These are phyloP conservation scores for Podospora pseudopauciseta DNA, from an alignment of 495 filamentous ascomycete genomes.

Conservation along the genomic window DNA sequence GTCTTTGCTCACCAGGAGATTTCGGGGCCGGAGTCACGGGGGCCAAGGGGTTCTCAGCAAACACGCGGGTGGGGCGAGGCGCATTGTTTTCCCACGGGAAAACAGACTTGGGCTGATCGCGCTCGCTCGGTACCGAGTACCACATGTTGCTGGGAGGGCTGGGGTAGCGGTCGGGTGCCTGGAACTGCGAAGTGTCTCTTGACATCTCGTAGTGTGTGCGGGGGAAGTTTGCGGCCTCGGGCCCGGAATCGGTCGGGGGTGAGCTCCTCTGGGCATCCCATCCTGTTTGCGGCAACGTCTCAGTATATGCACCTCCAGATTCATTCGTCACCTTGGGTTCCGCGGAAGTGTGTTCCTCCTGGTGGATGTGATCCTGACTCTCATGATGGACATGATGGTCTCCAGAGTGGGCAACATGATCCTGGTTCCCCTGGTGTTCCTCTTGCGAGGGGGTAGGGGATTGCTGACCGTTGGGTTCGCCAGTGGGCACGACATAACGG, in stretches of 20 bases:
- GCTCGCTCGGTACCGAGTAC: constrained; percentile 68
- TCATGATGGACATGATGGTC: constrained; percentile 20
- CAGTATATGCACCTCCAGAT: not conserved
- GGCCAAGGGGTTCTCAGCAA: constrained; percentile 50
- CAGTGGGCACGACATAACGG: constrained; percentile 28
- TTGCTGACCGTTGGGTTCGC: constrained; percentile 35
- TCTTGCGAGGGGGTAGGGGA: constrained; percentile 25
- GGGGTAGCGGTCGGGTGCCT: constrained; percentile 69
- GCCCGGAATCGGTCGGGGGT: constrained; percentile 67
- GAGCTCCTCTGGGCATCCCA: constrained; percentile 56
- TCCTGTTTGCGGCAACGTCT: constrained; percentile 10
- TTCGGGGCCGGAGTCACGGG: not conserved
- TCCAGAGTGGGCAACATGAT: constrained; percentile 16
- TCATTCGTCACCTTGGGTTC: not conserved
- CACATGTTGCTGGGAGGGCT: constrained; percentile 82
- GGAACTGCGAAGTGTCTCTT: constrained; percentile 62
- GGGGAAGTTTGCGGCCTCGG: constrained; percentile 76
- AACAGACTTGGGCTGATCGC: constrained; percentile 58
- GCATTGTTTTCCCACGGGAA: constrained; percentile 82
- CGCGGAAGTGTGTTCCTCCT: constrained; percentile 1
- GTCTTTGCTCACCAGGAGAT: constrained; percentile 34
- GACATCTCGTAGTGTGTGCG: constrained; percentile 73
- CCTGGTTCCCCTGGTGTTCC: constrained; percentile 3
- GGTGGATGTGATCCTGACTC: constrained; percentile 12
- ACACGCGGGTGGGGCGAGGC: constrained; percentile 67